These are phyloP conservation scores for Leishmania lainsoni DNA, from an alignment of 208 protist species.

Conservation along the genomic window DNA sequence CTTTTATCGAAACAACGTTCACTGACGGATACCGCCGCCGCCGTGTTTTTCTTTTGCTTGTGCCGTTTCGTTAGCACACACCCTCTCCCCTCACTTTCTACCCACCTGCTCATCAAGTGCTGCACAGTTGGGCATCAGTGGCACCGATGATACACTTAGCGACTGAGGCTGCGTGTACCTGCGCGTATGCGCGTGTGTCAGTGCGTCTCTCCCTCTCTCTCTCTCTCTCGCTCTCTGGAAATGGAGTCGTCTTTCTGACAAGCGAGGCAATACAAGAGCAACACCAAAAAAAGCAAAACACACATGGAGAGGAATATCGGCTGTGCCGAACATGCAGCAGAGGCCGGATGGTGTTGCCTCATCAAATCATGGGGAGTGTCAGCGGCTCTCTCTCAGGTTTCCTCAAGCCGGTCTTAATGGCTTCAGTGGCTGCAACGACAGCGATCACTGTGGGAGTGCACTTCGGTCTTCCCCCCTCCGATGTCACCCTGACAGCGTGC, in stretches of 20 bases:
- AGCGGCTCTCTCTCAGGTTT: neutral
- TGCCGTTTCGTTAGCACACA: neutral
- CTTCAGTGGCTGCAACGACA: neutral
- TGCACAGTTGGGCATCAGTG: neutral
- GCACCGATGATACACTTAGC: neutral
- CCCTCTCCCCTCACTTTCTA: neutral
- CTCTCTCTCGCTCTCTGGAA: no score
- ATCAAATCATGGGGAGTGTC: neutral
- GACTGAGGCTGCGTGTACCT: neutral
- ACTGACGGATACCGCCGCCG: constrained; percentile 33
- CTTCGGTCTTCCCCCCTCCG: neutral
- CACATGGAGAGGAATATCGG: neutral
- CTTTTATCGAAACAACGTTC: constrained; percentile 88
- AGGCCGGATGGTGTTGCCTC: neutral
- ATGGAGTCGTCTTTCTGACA: no score
- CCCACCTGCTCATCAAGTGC: neutral
- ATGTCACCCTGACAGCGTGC: neutral
- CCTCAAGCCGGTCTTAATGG: neutral
- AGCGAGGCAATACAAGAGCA: no score
- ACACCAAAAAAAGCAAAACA: neutral
- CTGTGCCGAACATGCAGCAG: neutral
- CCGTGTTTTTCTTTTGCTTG: neutral
- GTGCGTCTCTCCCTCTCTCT: neutral
- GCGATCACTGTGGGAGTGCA: neutral
- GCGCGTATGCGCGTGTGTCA: neutral